Evolutionary conservation across 1,139 yeast species (phyloP).

Genomic region (Pneumocystis oryctolagi): DNA sequence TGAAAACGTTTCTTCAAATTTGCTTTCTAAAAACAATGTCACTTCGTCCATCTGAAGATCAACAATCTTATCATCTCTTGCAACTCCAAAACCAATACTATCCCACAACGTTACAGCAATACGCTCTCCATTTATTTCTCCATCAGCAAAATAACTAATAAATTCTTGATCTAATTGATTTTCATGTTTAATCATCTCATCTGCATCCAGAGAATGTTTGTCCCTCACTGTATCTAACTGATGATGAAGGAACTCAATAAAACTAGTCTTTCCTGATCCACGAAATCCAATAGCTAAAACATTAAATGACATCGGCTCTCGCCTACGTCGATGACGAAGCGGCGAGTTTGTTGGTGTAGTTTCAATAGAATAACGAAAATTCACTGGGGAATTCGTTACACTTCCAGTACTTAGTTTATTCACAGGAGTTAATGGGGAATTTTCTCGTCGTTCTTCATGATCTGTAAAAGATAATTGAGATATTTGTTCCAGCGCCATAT

Average conservation of each 20-base stretch:
- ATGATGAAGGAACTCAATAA: not conserved
- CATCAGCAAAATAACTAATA: not conserved
- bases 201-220: not conserved
- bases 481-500: slow-evolving; percentile 13
- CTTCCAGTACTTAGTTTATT: not conserved
- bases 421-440: not conserved
- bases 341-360: not conserved
- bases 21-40: not conserved
- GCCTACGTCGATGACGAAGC: not conserved
- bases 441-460: not conserved
- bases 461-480: slow-evolving; percentile 13
- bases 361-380: not conserved
- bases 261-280: slow-evolving; percentile 1
- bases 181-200: not conserved
- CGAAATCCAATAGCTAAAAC: not conserved
- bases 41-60: slow-evolving; percentile 1
- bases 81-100: not conserved
- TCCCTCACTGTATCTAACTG: not conserved
- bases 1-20: slow-evolving; percentile 1
- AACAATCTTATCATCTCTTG: not conserved
- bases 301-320: not conserved
- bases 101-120: not conserved
- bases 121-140: not conserved
- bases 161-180: not conserved
- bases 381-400: not conserved